Percentiles rank a stretch among this genome's conserved stretches.
Evolutionary conservation across 768 basidiomycete species (phyloP).

Genomic region (Psilocybe tampanensis): DNA sequence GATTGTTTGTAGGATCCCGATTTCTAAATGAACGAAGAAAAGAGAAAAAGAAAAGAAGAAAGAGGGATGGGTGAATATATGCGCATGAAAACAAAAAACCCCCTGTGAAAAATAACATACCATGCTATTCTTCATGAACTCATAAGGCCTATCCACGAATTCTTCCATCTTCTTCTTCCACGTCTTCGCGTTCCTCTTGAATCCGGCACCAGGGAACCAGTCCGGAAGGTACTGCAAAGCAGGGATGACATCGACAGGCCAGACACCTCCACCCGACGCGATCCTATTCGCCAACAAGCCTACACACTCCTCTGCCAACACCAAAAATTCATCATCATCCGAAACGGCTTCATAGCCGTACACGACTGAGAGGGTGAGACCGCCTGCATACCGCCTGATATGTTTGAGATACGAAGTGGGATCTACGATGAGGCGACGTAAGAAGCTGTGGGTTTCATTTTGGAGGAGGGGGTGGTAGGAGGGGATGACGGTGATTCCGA

Average conservation of each 20-base stretch:
- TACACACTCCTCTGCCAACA: constrained; percentile 45
- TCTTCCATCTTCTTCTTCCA: constrained; percentile 71
- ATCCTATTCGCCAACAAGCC: constrained; percentile 42
- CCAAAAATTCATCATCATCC: constrained; percentile 39
- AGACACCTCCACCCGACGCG: constrained; percentile 45
- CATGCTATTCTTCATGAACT: constrained; percentile 57
- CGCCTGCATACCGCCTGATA: constrained; percentile 57
- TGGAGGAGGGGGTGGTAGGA: constrained; percentile 60
- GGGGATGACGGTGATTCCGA: constrained; percentile 54
- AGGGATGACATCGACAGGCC: constrained; percentile 53
- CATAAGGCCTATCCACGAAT: constrained; percentile 65
- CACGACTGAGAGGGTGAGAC: constrained; percentile 56
- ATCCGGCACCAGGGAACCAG: constrained; percentile 71
- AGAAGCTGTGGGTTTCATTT: constrained; percentile 57
- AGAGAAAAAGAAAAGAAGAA: background rate
- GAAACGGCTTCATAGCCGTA: constrained; percentile 58
- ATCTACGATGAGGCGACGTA: constrained; percentile 53
- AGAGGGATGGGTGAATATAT: constrained; percentile 14
- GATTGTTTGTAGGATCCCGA: constrained; percentile 39
- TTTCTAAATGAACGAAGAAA: constrained; percentile 39
- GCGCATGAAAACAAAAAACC: constrained; percentile 3
- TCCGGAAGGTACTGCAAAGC: constrained; percentile 57
- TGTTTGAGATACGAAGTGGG: constrained; percentile 39
- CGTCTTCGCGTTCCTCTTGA: constrained; percentile 56
- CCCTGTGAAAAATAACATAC: constrained; percentile 37